Evolutionary conservation across 2,329 filamentous ascomycete genomes (phyloP), one percentile per base, ranked within the genome.

Genomic region (Alternaria consortialis): DNA sequence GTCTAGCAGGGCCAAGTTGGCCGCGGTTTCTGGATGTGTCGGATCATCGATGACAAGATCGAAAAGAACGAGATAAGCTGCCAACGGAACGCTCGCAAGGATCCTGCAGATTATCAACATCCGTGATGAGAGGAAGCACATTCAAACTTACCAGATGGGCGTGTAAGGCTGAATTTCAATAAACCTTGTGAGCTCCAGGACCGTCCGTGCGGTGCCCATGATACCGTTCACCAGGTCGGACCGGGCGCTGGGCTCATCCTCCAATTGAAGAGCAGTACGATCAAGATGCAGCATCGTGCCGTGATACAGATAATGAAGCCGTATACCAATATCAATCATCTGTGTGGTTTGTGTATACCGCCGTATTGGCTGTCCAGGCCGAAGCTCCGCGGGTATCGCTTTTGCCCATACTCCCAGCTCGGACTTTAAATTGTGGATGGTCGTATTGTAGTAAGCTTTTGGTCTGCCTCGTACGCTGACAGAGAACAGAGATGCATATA

Each of bases 401-500:
- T 20, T 40, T 40, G 37, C 37, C 37, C 17, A 40, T 40, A n/a
- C 37, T 40, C 37, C 37, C n/a, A 40, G 37, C 9, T 40, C 37
- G 17, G 37, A 20, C n/a, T 40, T 40, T 4, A 37, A n/a, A 7
- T 37, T 37, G 36, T 37, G n/a, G 36, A 37, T 37, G 36, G 36
- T 37, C 15, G 15, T 37, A 37, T 17, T 37, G 36, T 37, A 37
- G 15, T 37, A 37, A n/a, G 36, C 15, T 37, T 37, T 37, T n/a
- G 36, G n/a, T 37, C 36, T 37, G 17, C 36, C 36, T 37, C 36
- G 36, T 37, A 37, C 36, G 17, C 36, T 37, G 6, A 37, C 36
- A 37, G 42, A 46, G 23, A 46, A 46, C 13, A 46, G 23, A 46
- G 42, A 46, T n/a, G 42, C 42, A 23, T 46, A 46, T 29, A 46